Evolutionary conservation across 495 filamentous ascomycete species (phyloP).

Genomic region (Sordaria brevicollis): DNA sequence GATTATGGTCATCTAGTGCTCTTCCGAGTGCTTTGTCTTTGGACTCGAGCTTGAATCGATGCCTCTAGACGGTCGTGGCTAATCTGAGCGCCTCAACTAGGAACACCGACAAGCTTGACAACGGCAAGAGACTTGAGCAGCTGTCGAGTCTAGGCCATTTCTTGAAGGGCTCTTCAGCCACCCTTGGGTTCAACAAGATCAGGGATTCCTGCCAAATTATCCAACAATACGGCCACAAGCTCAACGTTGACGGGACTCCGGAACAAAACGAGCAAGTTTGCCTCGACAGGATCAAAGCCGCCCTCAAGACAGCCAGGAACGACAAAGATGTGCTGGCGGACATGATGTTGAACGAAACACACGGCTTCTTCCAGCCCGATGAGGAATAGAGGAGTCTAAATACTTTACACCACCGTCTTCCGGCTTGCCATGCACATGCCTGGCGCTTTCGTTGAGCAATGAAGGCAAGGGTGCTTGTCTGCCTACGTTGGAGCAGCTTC

Average conservation of each 20-base stretch:
- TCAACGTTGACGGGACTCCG: slow-evolving; percentile 62
- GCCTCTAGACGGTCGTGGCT: neutral
- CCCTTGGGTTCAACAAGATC: slow-evolving; percentile 84
- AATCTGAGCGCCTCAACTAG: slow-evolving; percentile 5
- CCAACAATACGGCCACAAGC: slow-evolving; percentile 75
- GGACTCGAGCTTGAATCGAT: neutral
- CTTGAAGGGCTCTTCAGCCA: slow-evolving; percentile 96
- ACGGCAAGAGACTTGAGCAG: slow-evolving; percentile 45
- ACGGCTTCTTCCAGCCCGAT: neutral
- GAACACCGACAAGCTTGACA: slow-evolving; percentile 38
- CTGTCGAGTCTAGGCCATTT: slow-evolving; percentile 88
- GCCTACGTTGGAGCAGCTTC: neutral
- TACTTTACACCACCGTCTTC: neutral
- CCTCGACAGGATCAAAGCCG: slow-evolving; percentile 57
- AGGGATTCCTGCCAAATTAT: slow-evolving; percentile 93
- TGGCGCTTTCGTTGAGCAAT: neutral
- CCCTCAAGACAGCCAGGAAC: slow-evolving; percentile 57
- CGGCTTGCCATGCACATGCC: neutral
- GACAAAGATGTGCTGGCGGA: slow-evolving; percentile 70
- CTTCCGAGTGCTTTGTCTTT: neutral
- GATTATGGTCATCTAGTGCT: neutral
- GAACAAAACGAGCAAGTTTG: slow-evolving; percentile 55
- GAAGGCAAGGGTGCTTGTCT: neutral
- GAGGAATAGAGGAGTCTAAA: neutral
- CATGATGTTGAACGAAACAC: slow-evolving; percentile 43